Base-by-base conservation (phyloP, 768 basidiomycete genomes). In the Pleurotus tuber-regium region DNA sequence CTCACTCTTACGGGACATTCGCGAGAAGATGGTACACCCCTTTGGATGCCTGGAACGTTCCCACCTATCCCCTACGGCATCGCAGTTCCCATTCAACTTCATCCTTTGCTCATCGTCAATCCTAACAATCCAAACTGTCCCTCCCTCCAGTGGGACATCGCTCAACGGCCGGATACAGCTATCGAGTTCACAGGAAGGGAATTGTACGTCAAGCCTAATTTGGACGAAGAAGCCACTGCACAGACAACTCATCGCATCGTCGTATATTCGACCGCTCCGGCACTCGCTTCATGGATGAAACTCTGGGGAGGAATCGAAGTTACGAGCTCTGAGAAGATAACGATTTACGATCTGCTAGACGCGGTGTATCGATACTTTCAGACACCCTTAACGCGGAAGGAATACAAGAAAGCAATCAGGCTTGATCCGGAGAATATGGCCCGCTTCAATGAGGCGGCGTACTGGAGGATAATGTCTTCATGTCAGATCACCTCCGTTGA, bases 1-100 rank as follows among this genome's bases (percentile, higher is more conserved):
- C 46, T 48, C 14, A 48, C 31, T 3, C 29, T 48, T 6, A 33
- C 31, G 11, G 46, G 46, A 10, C 46, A 29, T 4, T 48, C 46
- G 11, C n/a, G 46, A 21, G 46, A 48, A 30, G 46, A 48, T 35
- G 46, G 46, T 5, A 21, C 46, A 10, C 46, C 46, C 9, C 30
- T 48, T 21, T 48, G 46, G 46, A 48, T 35, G 46, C 23, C 46
- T 21, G 46, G 46, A 7, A 48, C 46, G 33, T 48, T 33, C 16
- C 46, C 46, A 26, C 46, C 46, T n/a, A 26, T 48, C 6, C 46
- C 46, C 29, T 48, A 48, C 46, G 46, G 46, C 18, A 48, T 48
- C 31, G 46, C 46, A 9, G 46, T 48, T 24, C 46, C 46, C 4
- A 48, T 48, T 21, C 46, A 48, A 21, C 46, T 48, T 33, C 29